These are phyloP conservation scores for Goffeauzyma gilvescens DNA, from an alignment of 768 basidiomycete species.

Conservation along the genomic window DNA sequence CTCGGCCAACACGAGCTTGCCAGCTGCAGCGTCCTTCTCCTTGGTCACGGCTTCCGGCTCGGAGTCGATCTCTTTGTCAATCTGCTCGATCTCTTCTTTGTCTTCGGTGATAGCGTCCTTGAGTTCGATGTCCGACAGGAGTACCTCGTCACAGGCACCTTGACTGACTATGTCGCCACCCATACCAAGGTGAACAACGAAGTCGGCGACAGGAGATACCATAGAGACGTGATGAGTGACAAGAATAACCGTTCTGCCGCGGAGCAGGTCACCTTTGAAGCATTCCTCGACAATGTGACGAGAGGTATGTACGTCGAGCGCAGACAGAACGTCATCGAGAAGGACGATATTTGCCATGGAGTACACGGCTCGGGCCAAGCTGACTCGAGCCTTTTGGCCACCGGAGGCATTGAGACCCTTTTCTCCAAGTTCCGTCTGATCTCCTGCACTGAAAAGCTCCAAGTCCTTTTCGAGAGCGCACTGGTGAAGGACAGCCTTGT, in stretches of 20 bases:
- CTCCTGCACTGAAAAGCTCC: conserved; percentile 42
- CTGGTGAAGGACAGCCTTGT: conserved; percentile 32
- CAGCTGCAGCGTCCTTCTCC: conserved; percentile 13
- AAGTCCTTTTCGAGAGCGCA: conserved; percentile 37
- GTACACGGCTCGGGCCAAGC: conserved; percentile 45
- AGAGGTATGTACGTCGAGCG: conserved; percentile 43
- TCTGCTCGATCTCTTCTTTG: conserved; percentile 7
- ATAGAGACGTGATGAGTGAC: conserved; percentile 35
- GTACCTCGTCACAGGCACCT: conserved; percentile 21
- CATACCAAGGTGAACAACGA: conserved; percentile 23
- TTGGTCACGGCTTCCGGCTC: conserved; percentile 9
- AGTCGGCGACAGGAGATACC: conserved; percentile 29
- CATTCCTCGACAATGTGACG: conserved; percentile 40
- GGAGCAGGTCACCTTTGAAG: conserved; percentile 37
- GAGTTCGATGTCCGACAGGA: conserved; percentile 15
- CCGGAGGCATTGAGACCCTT: conserved; percentile 42
- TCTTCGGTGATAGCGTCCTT: conserved; percentile 15
- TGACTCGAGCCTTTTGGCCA: conserved; percentile 44
- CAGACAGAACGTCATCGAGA: conserved; percentile 51
- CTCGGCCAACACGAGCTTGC: conserved; percentile 28
- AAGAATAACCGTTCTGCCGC: conserved; percentile 39
- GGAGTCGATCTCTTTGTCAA: conserved; percentile 10
- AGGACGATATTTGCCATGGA: conserved; percentile 45
- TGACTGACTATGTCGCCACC: conserved; percentile 22
- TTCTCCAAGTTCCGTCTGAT: conserved; percentile 53